Evolutionary conservation across 768 basidiomycete genomes (phyloP).

Genomic region (Gelatoporia subvermispora): DNA sequence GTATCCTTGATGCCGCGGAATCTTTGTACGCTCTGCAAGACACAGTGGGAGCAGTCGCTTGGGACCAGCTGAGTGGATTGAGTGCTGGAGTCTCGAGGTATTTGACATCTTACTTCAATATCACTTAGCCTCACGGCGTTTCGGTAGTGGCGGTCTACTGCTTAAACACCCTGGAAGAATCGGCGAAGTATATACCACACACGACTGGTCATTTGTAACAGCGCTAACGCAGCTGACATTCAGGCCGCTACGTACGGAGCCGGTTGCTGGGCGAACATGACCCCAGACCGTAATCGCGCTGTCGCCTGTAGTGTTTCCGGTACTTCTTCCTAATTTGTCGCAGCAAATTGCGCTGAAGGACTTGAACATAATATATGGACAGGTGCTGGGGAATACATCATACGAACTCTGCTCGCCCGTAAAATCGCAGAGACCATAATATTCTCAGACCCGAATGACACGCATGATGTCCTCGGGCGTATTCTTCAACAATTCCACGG

Average conservation of each 20-base stretch:
- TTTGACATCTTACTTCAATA: not conserved
- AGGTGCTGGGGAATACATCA: conserved; percentile 74
- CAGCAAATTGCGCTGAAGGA: not conserved
- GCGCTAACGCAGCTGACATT: not conserved
- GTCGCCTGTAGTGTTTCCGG: conserved; percentile 74
- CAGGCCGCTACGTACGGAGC: conserved; percentile 71
- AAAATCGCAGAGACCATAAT: conserved; percentile 44
- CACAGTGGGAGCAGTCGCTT: conserved; percentile 77
- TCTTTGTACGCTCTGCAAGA: conserved; percentile 50
- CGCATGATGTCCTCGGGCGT: conserved; percentile 47
- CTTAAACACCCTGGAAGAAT: conserved; percentile 70
- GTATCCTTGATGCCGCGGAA: not conserved
- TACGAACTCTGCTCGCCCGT: conserved; percentile 51
- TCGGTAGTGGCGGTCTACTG: conserved; percentile 69
- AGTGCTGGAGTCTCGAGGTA: conserved; percentile 77
- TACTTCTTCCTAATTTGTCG: conserved; percentile 12
- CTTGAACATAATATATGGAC: conserved; percentile 3
- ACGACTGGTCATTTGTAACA: not conserved
- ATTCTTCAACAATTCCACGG: conserved; percentile 50
- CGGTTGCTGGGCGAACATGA: conserved; percentile 65
- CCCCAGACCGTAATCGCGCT: conserved; percentile 17
- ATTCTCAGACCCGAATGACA: conserved; percentile 36
- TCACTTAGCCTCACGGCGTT: not conserved
- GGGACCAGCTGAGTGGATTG: conserved; percentile 37
- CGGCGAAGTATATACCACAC: conserved; percentile 51